phyloP scores from a whole-genome alignment of 2,329 filamentous ascomycete species.

The Truncatella angustata region DNA sequence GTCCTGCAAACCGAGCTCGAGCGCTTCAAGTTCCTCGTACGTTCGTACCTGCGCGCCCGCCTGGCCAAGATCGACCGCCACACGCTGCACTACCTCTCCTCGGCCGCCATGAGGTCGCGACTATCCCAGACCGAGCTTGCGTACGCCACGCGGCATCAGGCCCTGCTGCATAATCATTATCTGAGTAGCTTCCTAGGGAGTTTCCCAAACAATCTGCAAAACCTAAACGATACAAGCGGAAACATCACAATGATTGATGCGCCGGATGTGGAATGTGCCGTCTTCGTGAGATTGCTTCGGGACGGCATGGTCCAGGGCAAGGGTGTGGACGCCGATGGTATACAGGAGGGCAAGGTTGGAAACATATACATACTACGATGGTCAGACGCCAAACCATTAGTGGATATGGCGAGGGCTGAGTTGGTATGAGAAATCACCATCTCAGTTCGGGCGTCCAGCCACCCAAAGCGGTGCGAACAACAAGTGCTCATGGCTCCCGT shows the following conservation, averaged over 20 bases:
- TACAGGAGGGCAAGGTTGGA: constrained; percentile 56
- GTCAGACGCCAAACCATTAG: constrained; percentile 67
- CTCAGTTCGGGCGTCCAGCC: neutral
- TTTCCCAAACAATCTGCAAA: constrained; percentile 76
- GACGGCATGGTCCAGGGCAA: constrained; percentile 58
- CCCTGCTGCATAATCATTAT: constrained; percentile 82
- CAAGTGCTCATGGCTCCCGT: no score
- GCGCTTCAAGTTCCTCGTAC: constrained; percentile 85
- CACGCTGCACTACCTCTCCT: constrained; percentile 69
- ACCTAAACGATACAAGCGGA: constrained; percentile 85
- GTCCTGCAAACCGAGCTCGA: constrained; percentile 96
- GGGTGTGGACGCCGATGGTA: constrained; percentile 63
- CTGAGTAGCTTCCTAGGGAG: constrained; percentile 77
- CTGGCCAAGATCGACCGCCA: constrained; percentile 86
- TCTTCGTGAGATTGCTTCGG: constrained; percentile 74
- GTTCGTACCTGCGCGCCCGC: constrained; percentile 78
- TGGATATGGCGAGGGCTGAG: constrained; percentile 56
- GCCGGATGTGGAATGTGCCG: constrained; percentile 78
- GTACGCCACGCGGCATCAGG: constrained; percentile 83
- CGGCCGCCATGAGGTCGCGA: constrained; percentile 51
- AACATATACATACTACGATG: constrained; percentile 69
- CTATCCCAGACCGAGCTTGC: constrained; percentile 75
- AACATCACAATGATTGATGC: constrained; percentile 90
- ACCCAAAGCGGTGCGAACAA: no score
- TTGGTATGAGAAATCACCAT: constrained; percentile 45